Evolutionary conservation across 2,329 filamentous ascomycete species (phyloP).

Genomic region (Arthrobotrys pseudoclavata): DNA sequence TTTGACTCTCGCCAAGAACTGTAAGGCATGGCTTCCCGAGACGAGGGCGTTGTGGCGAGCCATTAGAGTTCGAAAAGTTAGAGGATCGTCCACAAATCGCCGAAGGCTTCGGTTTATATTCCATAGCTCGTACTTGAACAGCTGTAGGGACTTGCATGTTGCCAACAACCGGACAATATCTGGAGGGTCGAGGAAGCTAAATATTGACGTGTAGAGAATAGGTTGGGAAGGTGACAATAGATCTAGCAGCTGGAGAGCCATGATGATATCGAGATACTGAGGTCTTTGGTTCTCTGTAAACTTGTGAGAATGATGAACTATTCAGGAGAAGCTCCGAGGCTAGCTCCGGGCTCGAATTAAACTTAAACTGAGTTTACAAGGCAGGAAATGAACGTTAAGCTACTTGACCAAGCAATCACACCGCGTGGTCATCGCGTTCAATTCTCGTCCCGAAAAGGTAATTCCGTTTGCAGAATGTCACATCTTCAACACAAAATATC

Average conservation of each 20-base stretch:
- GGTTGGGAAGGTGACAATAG: slow-evolving; percentile 37
- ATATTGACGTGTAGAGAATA: slow-evolving; percentile 40
- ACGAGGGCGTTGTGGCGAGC: slow-evolving; percentile 53
- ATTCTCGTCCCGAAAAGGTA: slow-evolving; percentile 5
- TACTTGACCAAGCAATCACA: not conserved
- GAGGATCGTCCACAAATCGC: slow-evolving; percentile 51
- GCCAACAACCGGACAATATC: slow-evolving; percentile 36
- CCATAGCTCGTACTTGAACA: slow-evolving; percentile 40
- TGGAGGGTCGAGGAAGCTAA: slow-evolving; percentile 36
- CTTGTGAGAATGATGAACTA: slow-evolving; percentile 2
- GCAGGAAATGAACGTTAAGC: not conserved
- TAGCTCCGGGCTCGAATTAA: not conserved
- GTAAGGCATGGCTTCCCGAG: slow-evolving; percentile 54
- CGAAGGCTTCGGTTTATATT: slow-evolving; percentile 51
- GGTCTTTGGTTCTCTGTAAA: not conserved
- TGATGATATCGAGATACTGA: slow-evolving; percentile 9
- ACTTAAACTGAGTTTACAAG: not conserved
- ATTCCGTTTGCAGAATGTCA: slow-evolving; percentile 13
- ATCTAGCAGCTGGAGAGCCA: slow-evolving; percentile 39
- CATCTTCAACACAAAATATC: slow-evolving; percentile 13
- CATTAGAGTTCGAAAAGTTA: slow-evolving; percentile 53
- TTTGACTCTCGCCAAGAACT: slow-evolving; percentile 49
- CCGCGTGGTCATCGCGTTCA: slow-evolving; percentile 15
- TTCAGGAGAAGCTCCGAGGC: slow-evolving; percentile 11
- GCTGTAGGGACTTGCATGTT: slow-evolving; percentile 39